Conservation (phyloP, 2,329 filamentous ascomycete species). For the Fusarium pseudonygamai region DNA sequence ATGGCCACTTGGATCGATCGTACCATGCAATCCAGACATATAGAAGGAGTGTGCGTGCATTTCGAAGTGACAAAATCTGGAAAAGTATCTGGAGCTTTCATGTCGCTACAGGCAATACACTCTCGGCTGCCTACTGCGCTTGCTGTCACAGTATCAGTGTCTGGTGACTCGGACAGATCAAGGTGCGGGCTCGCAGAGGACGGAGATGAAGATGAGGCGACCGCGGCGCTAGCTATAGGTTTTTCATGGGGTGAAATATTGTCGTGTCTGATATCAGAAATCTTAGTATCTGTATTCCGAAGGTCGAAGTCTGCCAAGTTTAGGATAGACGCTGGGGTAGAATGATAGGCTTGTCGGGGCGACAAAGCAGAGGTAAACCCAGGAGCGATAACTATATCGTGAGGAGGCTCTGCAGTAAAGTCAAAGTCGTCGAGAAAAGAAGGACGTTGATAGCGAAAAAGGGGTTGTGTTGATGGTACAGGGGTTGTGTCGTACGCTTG, state of each 20-base stretch:
- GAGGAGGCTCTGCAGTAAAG: conserved; percentile 6
- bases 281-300: neutral
- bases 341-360: conserved; percentile 28
- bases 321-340: conserved; percentile 34
- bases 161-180: conserved; percentile 44
- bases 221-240: neutral
- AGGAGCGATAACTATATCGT: neutral
- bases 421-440: conserved; percentile 36
- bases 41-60: conserved; percentile 47
- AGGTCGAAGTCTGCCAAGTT: conserved; percentile 22
- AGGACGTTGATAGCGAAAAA: conserved; percentile 33
- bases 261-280: neutral
- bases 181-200: conserved; percentile 43
- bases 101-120: conserved; percentile 51
- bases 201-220: conserved; percentile 12
- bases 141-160: conserved; percentile 43
- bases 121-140: conserved; percentile 24
- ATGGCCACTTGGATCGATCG: conserved; percentile 49
- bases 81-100: conserved; percentile 44
- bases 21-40: conserved; percentile 50
- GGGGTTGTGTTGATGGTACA: conserved; percentile 3
- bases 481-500: conserved; percentile 21
- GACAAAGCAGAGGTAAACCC: neutral
- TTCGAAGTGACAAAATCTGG: conserved; percentile 46
- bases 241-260: neutral